phyloP scores from a whole-genome alignment of 2,329 filamentous ascomycete species.

The Alternaria brassicicola region DNA sequence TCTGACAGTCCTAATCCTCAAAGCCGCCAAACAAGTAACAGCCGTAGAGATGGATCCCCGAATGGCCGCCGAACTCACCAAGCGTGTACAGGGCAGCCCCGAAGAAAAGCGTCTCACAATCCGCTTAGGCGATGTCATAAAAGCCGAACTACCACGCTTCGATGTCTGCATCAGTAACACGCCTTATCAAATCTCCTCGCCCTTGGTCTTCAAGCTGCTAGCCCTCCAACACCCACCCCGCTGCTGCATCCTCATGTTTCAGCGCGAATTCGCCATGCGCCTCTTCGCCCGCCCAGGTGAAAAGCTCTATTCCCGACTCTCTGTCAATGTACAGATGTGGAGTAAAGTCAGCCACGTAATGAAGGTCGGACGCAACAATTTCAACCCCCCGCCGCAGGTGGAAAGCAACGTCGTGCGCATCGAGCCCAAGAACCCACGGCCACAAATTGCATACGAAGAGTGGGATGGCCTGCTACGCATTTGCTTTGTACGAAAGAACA shows the following conservation, averaged over 20 bases:
- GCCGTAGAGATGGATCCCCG: slow-evolving; percentile 93
- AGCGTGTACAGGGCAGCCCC: slow-evolving; percentile 89
- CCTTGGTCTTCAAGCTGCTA: slow-evolving; percentile 88
- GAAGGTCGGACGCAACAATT: slow-evolving; percentile 97
- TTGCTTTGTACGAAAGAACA: slow-evolving; percentile 87
- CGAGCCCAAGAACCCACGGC: slow-evolving; percentile 83
- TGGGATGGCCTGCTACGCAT: slow-evolving; percentile 90
- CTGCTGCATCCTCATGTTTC: slow-evolving; percentile 91
- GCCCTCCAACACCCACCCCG: slow-evolving; percentile 81
- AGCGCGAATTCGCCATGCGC: slow-evolving; percentile 90
- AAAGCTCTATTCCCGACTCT: slow-evolving; percentile 86
- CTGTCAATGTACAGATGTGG: slow-evolving; percentile 94
- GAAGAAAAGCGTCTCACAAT: slow-evolving; percentile 80
- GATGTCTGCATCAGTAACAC: slow-evolving; percentile 83
- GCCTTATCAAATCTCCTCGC: slow-evolving; percentile 81
- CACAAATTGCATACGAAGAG: slow-evolving; percentile 90
- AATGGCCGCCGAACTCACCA: slow-evolving; percentile 94
- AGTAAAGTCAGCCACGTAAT: slow-evolving; percentile 74
- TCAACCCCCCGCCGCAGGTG: slow-evolving; percentile 91
- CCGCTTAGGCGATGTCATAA: slow-evolving; percentile 90
- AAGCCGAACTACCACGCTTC: slow-evolving; percentile 76
- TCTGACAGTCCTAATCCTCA: slow-evolving; percentile 85
- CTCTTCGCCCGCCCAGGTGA: slow-evolving; percentile 88
- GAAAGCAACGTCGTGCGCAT: slow-evolving; percentile 90
- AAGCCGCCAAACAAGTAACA: slow-evolving; percentile 81